phyloP scores from a whole-genome alignment of 345 rosid species.

The Corchorus olitorius region DNA sequence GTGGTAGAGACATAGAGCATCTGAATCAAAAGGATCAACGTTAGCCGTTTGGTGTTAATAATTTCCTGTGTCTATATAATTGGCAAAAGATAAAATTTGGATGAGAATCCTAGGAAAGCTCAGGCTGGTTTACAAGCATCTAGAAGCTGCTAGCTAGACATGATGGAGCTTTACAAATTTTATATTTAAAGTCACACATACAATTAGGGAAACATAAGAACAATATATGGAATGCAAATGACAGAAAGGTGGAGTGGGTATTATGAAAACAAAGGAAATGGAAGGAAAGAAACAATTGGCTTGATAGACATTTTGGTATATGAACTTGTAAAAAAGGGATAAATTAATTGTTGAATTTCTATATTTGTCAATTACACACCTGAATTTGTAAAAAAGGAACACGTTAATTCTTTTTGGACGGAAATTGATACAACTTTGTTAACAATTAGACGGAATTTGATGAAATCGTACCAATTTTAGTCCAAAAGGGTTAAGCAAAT shows the following conservation, averaged over 20 bases:
- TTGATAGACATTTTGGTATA: neutral
- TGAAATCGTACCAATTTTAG: too few relatives aligned
- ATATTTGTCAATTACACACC: too few relatives aligned
- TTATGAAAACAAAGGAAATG: neutral
- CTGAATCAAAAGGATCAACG: too few relatives aligned
- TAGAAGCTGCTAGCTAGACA: neutral
- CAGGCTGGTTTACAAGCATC: neutral
- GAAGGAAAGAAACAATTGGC: neutral
- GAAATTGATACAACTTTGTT: too few relatives aligned
- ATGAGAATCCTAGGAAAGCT: slow-evolving; percentile 14
- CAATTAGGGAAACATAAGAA: neutral
- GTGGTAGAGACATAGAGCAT: too few relatives aligned
- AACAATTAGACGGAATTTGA: too few relatives aligned
- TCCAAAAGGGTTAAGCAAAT: too few relatives aligned
- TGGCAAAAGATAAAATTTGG: neutral
- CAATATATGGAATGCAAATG: neutral
- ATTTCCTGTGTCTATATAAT: neutral
- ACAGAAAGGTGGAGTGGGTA: neutral
- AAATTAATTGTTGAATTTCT: too few relatives aligned
- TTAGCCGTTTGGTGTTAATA: neutral
- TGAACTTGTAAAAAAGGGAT: too few relatives aligned
- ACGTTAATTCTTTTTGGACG: too few relatives aligned
- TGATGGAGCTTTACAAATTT: neutral
- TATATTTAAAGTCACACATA: neutral
- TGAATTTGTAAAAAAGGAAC: too few relatives aligned